These are phyloP conservation scores for Monilinia aucupariae DNA, from an alignment of 2,329 filamentous ascomycete genomes.

Conservation along the genomic window DNA sequence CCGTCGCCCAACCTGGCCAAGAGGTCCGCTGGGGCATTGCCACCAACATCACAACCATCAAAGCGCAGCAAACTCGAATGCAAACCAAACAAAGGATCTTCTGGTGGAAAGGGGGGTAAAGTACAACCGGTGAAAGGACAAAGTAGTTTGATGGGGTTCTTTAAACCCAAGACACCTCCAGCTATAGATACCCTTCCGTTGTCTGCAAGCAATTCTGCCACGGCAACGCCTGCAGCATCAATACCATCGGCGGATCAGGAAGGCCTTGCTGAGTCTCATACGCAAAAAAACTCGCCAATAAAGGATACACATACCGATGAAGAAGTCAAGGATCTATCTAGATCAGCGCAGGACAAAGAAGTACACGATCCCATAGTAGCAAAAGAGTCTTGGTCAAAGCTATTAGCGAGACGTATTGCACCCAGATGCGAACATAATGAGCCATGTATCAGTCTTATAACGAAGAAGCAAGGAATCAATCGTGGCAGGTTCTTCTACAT, in stretches of 20 bases:
- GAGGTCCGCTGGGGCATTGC: slow-evolving; percentile 17
- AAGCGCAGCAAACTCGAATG: slow-evolving; percentile 48
- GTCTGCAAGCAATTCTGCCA: background rate
- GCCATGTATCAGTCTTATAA: slow-evolving; percentile 74
- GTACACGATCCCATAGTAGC: slow-evolving; percentile 63
- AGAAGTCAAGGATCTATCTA: slow-evolving; percentile 15
- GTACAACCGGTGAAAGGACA: slow-evolving; percentile 44
- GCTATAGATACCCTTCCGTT: background rate
- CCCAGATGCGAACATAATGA: slow-evolving; percentile 86
- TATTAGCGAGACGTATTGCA: slow-evolving; percentile 67
- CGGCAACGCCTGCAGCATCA: background rate
- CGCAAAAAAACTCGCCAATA: background rate
- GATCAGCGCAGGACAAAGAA: slow-evolving; percentile 26
- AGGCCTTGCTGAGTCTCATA: background rate
- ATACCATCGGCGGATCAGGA: background rate
- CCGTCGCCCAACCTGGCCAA: slow-evolving; percentile 16
- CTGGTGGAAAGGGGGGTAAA: slow-evolving; percentile 32
- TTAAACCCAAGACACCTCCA: slow-evolving; percentile 53
- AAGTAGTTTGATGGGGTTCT: slow-evolving; percentile 64
- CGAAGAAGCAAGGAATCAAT: slow-evolving; percentile 86
- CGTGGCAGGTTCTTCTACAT: slow-evolving; percentile 63
- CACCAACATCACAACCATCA: slow-evolving; percentile 26
- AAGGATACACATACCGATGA: background rate
- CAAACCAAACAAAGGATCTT: slow-evolving; percentile 21
- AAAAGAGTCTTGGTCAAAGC: slow-evolving; percentile 79